Evolutionary conservation across 768 basidiomycete species (phyloP).

Genomic region (Podaxis sp.): DNA sequence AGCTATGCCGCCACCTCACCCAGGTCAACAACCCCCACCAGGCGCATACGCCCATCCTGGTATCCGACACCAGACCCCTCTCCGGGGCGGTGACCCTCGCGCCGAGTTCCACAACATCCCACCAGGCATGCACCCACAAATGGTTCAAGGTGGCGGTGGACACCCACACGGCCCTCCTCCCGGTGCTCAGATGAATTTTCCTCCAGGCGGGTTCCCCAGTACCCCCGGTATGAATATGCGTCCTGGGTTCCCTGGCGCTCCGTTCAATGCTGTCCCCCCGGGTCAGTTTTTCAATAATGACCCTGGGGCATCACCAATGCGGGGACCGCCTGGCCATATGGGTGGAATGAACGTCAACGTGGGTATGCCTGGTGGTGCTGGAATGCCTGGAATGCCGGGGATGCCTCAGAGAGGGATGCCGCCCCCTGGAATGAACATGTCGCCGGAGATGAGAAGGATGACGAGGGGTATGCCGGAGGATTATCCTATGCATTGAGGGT

Average conservation of each 20-base stretch:
- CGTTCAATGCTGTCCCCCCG: constrained; percentile 23
- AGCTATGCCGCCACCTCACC: constrained; percentile 20
- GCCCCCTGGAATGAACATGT: constrained; percentile 23
- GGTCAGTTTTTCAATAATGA: constrained; percentile 20
- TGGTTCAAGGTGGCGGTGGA: constrained; percentile 21
- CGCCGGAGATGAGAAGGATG: constrained; percentile 27
- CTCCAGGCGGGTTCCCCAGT: constrained; percentile 26
- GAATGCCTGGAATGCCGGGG: constrained; percentile 27
- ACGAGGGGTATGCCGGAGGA: constrained; percentile 32
- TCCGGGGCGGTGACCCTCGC: constrained; percentile 27
- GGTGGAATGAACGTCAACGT: constrained; percentile 15
- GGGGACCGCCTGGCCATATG: constrained; percentile 20
- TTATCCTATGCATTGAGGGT: constrained; percentile 27
- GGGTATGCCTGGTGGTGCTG: constrained; percentile 30
- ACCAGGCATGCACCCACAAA: constrained; percentile 26
- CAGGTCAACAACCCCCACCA: constrained; percentile 21
- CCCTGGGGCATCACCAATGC: constrained; percentile 12
- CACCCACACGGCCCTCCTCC: constrained; percentile 19
- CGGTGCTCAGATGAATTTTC: constrained; percentile 28
- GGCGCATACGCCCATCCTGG: constrained; percentile 16
- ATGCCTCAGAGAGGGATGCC: constrained; percentile 21
- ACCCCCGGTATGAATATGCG: constrained; percentile 25
- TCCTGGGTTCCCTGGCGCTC: constrained; percentile 19
- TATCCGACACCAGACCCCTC: constrained; percentile 33
- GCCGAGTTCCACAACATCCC: constrained; percentile 22